phyloP scores from a whole-genome alignment of 1,284 basidiomycete species.

The Ceratobasidium sp. region DNA sequence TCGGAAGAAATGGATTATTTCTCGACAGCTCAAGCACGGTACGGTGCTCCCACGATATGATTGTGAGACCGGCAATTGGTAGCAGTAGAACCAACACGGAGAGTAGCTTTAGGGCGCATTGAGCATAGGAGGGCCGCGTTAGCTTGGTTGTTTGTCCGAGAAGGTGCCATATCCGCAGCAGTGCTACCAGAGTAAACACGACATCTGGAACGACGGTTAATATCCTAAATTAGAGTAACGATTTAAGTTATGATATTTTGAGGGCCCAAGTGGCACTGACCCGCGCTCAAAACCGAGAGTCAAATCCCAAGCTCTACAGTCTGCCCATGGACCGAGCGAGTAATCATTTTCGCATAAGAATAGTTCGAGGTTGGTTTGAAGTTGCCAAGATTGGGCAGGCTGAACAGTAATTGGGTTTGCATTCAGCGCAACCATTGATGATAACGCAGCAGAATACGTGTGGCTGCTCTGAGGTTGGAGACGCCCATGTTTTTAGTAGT shows the following conservation, averaged over 20 bases:
- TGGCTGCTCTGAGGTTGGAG: neutral
- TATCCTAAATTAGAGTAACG: neutral
- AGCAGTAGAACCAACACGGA: neutral
- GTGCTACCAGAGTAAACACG: neutral
- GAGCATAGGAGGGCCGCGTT: neutral
- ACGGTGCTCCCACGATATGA: neutral
- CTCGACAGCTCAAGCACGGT: neutral
- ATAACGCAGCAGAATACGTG: neutral
- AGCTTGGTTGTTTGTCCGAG: neutral
- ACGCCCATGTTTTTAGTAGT: neutral
- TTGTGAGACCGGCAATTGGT: neutral
- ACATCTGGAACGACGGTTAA: neutral
- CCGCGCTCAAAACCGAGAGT: slow-evolving; percentile 13
- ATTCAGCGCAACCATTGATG: neutral
- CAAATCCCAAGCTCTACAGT: slow-evolving; percentile 17
- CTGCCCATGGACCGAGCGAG: neutral
- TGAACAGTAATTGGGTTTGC: neutral
- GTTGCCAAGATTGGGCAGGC: neutral
- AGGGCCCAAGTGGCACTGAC: neutral
- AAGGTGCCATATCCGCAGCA: slow-evolving; percentile 10
- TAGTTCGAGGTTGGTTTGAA: neutral
- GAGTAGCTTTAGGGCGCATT: neutral
- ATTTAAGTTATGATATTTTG: neutral
- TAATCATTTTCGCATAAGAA: slow-evolving; percentile 14
- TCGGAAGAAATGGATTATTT: neutral